These are phyloP conservation scores for Penicillium sp. DNA, from an alignment of 2,329 filamentous ascomycete species.

Conservation along the genomic window DNA sequence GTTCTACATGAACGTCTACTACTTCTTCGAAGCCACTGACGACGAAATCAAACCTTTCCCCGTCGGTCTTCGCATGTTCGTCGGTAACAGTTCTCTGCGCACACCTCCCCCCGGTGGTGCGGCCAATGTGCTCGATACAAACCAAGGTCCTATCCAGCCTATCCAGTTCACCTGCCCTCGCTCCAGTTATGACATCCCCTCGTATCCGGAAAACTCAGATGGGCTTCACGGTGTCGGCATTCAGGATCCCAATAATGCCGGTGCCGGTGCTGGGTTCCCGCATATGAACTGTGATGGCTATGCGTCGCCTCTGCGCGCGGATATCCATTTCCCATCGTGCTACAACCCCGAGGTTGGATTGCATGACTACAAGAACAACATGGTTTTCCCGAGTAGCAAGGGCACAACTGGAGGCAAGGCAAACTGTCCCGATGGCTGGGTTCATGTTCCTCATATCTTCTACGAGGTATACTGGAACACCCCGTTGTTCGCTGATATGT, in stretches of 20 bases:
- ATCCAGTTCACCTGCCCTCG: slow-evolving; percentile 19
- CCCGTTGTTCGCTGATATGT: slow-evolving; percentile 10
- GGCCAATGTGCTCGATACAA: slow-evolving; percentile 33
- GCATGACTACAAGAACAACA: slow-evolving; percentile 11
- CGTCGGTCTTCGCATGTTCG: slow-evolving; percentile 69
- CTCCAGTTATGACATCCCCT: slow-evolving; percentile 12
- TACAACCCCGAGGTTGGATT: slow-evolving; percentile 16
- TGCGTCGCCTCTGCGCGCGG: slow-evolving; percentile 16
- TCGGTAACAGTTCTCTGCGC: slow-evolving; percentile 54
- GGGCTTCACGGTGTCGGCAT: slow-evolving; percentile 19
- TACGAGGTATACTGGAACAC: slow-evolving; percentile 22
- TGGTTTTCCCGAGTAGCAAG: slow-evolving; percentile 14
- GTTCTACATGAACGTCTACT: slow-evolving; percentile 64
- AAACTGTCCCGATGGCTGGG: slow-evolving; percentile 15
- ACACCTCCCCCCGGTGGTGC: slow-evolving; percentile 52
- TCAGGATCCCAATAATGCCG: slow-evolving; percentile 15
- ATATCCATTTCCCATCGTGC: slow-evolving; percentile 20
- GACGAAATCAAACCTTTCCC: slow-evolving; percentile 72
- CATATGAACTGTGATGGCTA: slow-evolving; percentile 20
- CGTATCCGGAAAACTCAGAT: slow-evolving; percentile 14
- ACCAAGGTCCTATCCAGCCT: slow-evolving; percentile 16
- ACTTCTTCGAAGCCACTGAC: slow-evolving; percentile 58
- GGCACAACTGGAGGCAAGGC: slow-evolving; percentile 12
- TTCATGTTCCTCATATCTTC: slow-evolving; percentile 18
- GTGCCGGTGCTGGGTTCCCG: slow-evolving; percentile 18